A percentile compares a stretch with the other conserved stretches of the same genome.
Evolutionary conservation across 1,139 yeast genomes (phyloP).

Genomic region (Scheffersomyces parashehatae): DNA sequence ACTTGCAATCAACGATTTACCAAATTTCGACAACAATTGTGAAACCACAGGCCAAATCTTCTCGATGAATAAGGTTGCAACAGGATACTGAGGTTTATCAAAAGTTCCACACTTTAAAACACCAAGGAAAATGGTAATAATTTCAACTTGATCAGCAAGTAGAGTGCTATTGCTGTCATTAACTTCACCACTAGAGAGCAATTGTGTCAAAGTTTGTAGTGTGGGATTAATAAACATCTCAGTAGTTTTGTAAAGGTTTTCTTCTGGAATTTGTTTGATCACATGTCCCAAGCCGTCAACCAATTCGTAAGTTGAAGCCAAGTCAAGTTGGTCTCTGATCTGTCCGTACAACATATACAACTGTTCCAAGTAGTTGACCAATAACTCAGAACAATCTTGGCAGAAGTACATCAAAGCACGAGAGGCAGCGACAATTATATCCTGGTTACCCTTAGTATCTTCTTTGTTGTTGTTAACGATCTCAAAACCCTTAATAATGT

Average conservation of each 20-base stretch:
- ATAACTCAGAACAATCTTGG: conserved; percentile 76
- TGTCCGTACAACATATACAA: conserved; percentile 73
- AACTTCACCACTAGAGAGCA: conserved; percentile 7
- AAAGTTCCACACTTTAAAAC: conserved; percentile 49
- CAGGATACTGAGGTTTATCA: conserved; percentile 46
- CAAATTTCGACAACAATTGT: conserved; percentile 52
- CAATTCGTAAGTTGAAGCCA: conserved; percentile 72
- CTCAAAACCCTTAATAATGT: conserved; percentile 78
- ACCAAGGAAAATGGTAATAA: conserved; percentile 68
- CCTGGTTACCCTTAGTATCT: conserved; percentile 26
- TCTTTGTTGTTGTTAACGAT: conserved; percentile 21
- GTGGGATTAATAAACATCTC: conserved; percentile 71
- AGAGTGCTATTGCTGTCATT: conserved; percentile 12
- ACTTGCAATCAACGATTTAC: conserved; percentile 58
- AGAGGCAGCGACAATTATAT: conserved; percentile 82
- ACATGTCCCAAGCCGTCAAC: conserved; percentile 92
- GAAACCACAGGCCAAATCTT: conserved; percentile 59
- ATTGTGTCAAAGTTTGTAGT: conserved; percentile 45
- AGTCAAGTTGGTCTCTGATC: conserved; percentile 58
- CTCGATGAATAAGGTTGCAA: conserved; percentile 56
- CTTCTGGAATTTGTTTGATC: conserved; percentile 52
- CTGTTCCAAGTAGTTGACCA: conserved; percentile 74
- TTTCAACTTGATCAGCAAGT: conserved; percentile 71
- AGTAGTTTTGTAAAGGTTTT: conserved; percentile 34
- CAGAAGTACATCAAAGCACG: conserved; percentile 94